Base-by-base conservation (phyloP, 108 stramenopile genomes). In the Nitzschia sp. region DNA sequence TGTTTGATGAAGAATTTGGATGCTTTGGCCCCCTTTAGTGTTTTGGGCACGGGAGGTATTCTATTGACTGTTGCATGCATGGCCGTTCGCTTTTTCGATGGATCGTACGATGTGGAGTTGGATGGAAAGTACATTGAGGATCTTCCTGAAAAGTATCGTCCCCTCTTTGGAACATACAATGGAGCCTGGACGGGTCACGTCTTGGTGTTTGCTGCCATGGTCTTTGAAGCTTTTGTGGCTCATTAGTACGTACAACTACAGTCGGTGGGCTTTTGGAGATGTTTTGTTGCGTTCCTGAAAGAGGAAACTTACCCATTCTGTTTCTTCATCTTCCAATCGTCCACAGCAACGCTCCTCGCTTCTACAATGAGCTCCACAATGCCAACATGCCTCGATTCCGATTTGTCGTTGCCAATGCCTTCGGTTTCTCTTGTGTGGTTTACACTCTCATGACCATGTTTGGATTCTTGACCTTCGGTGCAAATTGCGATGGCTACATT, bases 311-410 rank as follows among this genome's bases (percentile, higher is more conserved):
- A 34, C 29, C 29, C 29, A 17, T 26, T 53, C 56, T 17, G 14
- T 26, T 63, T n/a, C n/a, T n/a, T n/a, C n/a, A n/a, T n/a, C n/a
- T n/a, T n/a, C n/a, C n/a, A n/a, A n/a, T n/a, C n/a, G 58, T 87
- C 26, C 90, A 94, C 73, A 84, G 91, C 86, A 96, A 96, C 69
- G 83, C 90, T 24, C 90, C 93, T 5, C 71, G 87, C 54, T 96
- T 86, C 72, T 93, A 83, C 72, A 70, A 59, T 20, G 93, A 96
- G 73, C 72, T 96, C 7, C 82, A 90, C 75, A 63, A 89, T 46
- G 73, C 79, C 55, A 93, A 75, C 24, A 69, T 86, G 14, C 41
- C 65, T 22, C 69, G 89, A 25, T 88, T 86, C 69, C 74, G 78
- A 57, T 52, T 51, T 2, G 86, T 91, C 14, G 86, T 88, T 15